Conservation (phyloP, 2,329 filamentous ascomycete genomes). For the Sporothrix sp. region DNA sequence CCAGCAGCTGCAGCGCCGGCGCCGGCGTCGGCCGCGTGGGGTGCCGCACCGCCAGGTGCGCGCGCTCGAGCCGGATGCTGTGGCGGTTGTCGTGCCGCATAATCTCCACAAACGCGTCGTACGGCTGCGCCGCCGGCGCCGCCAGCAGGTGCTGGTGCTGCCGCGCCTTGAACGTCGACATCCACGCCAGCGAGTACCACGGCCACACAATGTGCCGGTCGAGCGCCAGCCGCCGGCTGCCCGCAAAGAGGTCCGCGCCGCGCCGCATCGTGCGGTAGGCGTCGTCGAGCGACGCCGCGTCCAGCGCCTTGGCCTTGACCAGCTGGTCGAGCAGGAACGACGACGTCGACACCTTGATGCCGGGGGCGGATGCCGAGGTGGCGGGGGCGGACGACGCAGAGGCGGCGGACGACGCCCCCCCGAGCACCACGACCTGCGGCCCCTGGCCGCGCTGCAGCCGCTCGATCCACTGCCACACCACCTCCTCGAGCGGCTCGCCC, state of each 20-base stretch:
- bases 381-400: background rate
- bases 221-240: slow-evolving; percentile 26
- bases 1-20: slow-evolving; percentile 38
- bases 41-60: slow-evolving; percentile 46
- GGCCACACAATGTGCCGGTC: slow-evolving; percentile 30
- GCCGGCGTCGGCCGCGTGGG: slow-evolving; percentile 39
- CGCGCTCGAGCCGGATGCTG: slow-evolving; percentile 35
- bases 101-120: slow-evolving; percentile 42
- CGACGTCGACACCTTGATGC: too few species aligned
- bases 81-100: slow-evolving; percentile 29
- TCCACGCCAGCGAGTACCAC: slow-evolving; percentile 42
- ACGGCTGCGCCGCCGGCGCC: slow-evolving; percentile 37
- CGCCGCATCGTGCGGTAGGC: slow-evolving; percentile 40
- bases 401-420: background rate
- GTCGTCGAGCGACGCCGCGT: slow-evolving; percentile 35
- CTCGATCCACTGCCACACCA: slow-evolving; percentile 44
- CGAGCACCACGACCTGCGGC: slow-evolving; percentile 3
- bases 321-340: slow-evolving; percentile 32
- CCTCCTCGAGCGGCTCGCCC: slow-evolving; percentile 41
- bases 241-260: slow-evolving; percentile 34
- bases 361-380: slow-evolving; percentile 10
- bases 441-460: slow-evolving; percentile 26
- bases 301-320: slow-evolving; percentile 28
- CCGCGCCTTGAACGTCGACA: slow-evolving; percentile 42
- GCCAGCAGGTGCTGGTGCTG: too few species aligned